phyloP scores from a whole-genome alignment of 192 early-diverging fungal genomes.

The Lobosporangium transversale region DNA sequence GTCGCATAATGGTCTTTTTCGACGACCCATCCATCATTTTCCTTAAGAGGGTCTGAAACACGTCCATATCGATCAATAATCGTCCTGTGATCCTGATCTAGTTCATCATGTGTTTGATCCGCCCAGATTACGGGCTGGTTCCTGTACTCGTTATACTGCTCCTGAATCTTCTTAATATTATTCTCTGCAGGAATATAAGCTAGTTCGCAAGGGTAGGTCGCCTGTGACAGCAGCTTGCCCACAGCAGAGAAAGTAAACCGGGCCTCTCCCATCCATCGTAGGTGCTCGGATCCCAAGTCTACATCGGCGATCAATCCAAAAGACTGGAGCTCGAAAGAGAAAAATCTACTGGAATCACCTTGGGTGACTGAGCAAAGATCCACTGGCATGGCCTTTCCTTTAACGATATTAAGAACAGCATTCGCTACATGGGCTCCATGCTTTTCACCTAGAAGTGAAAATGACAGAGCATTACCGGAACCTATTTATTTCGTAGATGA shows the following conservation, averaged over 20 bases:
- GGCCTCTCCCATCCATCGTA: conserved; percentile 68
- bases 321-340: conserved; percentile 65
- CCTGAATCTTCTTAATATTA: conserved; percentile 49
- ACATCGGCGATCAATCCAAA: conserved; percentile 68
- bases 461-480: conserved; percentile 64
- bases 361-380: conserved; percentile 68
- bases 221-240: conserved; percentile 53
- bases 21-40: conserved; percentile 57
- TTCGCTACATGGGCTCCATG: conserved; percentile 39
- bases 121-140: conserved; percentile 30
- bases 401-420: conserved; percentile 31
- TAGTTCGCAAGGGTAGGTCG: conserved; percentile 53
- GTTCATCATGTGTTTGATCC: conserved; percentile 34
- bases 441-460: conserved; percentile 60
- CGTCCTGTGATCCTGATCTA: conserved; percentile 14
- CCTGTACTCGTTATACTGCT: conserved; percentile 38
- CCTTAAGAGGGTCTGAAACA: conserved; percentile 27
- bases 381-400: conserved; percentile 59
- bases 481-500: conserved; percentile 10
- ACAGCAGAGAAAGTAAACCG: conserved; percentile 55
- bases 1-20: conserved; percentile 55
- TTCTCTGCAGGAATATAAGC: conserved; percentile 58
- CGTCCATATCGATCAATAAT: conserved; percentile 48
- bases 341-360: conserved; percentile 50
- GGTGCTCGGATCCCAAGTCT: conserved; percentile 63